Conservation (phyloP, 345 rosid genomes). For the Acer negundo region DNA sequence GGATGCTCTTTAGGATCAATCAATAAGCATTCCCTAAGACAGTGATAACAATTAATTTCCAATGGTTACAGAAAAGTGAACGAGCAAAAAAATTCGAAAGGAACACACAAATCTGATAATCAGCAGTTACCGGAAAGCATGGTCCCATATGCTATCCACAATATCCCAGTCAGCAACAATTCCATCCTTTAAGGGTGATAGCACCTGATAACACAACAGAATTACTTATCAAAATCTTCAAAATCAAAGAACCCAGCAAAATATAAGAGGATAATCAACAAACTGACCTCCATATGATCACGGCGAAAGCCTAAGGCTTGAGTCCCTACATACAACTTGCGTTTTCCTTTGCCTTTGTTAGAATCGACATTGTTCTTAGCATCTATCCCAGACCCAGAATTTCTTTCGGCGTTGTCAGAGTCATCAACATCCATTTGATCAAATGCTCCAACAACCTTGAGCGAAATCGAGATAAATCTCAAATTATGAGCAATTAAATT, state of each 20-base stretch:
- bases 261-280: slow-evolving; percentile 1
- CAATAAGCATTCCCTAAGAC: slow-evolving; percentile 70
- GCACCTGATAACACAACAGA: slow-evolving; percentile 46
- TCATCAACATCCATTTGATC: slow-evolving; percentile 93
- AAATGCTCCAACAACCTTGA: slow-evolving; percentile 86
- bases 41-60: not conserved
- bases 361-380: slow-evolving; percentile 56
- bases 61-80: slow-evolving; percentile 4
- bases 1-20: slow-evolving; percentile 95
- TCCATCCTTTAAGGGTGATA: slow-evolving; percentile 91
- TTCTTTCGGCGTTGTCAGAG: slow-evolving; percentile 42
- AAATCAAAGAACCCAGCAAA: not conserved
- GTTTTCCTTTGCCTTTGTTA: slow-evolving; percentile 64
- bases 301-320: slow-evolving; percentile 87
- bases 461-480: slow-evolving; percentile 1
- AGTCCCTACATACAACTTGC: slow-evolving; percentile 84
- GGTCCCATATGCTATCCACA: slow-evolving; percentile 96
- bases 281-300: slow-evolving; percentile 90
- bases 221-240: slow-evolving; percentile 15
- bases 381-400: slow-evolving; percentile 48
- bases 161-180: slow-evolving; percentile 93
- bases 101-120: slow-evolving; percentile 12
- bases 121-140: slow-evolving; percentile 70
- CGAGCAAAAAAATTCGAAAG: not conserved
- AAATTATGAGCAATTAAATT: not conserved